Evolutionary conservation across 768 basidiomycete genomes (phyloP), one percentile per base, ranked within the genome.

Genomic region (Termitomyces heimii): DNA sequence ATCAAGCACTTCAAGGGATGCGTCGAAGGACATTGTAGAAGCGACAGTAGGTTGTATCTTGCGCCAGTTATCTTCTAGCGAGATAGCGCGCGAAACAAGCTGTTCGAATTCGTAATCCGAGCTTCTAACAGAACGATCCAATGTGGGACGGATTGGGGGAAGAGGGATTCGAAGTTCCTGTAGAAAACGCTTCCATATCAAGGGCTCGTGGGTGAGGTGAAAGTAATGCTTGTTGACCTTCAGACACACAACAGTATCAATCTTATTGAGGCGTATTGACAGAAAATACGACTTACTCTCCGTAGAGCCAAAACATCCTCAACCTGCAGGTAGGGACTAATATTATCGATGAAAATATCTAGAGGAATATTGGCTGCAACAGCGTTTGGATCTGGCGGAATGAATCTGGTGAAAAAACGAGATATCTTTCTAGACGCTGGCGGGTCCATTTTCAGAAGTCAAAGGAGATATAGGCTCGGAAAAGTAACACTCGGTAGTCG

Each of bases 121-220:
- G 63, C 54, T 50, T 67, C 56, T 14, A 69, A 61, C 13, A 68
- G 68, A 63, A 82, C 80, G 35, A 6, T 32, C 77, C 75, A 59
- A 72, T 0, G 82, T 83, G 0, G 86, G 86, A 2, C 85, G 83
- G 7, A 86, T 69, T 5, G 83, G 83, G 5, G 85, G 80, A 18
- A 85, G 68, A 14, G 82, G 83, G 18, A 84, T 72, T 28, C 74
- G 74, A 60, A 86, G 73, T 24, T 70, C 67, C 42, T 71, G 67
- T 57, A 89, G 70, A 57, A 85, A 81, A n/a, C 80, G 79, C 66
- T 84, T 86, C 88, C 88, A 89, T 40, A 88, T 82, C 48, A 81
- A 70, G 18, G 85, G 80, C 61, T 88, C 81, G 56, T 88, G 84
- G 0, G 85, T 86, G 58, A 89, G 74, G 32, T 82, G 67, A 63